Evolutionary conservation across 352 stramenopile species (phyloP).

Genomic region (Globisporangium cystogenes): DNA sequence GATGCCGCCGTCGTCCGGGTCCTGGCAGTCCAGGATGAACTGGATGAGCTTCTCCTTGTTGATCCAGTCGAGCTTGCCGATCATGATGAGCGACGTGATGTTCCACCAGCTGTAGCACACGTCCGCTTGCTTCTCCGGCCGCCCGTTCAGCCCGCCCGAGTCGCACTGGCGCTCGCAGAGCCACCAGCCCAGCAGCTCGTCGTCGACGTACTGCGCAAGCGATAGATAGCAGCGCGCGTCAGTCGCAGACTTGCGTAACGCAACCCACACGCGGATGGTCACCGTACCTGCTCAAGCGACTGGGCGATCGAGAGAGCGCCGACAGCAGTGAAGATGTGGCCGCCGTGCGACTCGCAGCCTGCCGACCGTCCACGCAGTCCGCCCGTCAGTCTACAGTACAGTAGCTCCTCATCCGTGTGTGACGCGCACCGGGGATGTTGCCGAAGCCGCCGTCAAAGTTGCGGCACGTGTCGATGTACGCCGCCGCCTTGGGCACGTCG

Average conservation of each 20-base stretch:
- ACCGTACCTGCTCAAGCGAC: constrained; percentile 35
- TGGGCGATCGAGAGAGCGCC: constrained; percentile 91
- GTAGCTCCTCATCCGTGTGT: too few relatives aligned
- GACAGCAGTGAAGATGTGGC: constrained; percentile 97
- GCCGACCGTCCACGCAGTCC: constrained; percentile 4
- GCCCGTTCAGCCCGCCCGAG: constrained; percentile 91
- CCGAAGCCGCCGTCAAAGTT: constrained; percentile 97
- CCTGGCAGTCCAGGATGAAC: constrained; percentile 95
- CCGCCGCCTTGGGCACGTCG: constrained; percentile 85
- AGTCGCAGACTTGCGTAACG: too few relatives aligned
- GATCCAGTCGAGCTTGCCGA: constrained; percentile 95
- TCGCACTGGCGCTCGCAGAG: constrained; percentile 98
- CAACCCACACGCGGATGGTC: too few relatives aligned
- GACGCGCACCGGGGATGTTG: constrained; percentile 57
- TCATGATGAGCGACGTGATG: constrained; percentile 95
- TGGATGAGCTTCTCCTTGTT: constrained; percentile 90
- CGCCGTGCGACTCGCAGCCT: constrained; percentile 97
- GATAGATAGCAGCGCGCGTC: too few relatives aligned
- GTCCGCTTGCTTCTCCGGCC: constrained; percentile 99
- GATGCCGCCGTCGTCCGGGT: constrained; percentile 97
- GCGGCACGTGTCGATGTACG: constrained; percentile 93
- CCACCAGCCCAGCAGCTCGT: constrained; percentile 95
- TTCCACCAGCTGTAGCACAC: constrained; percentile 99
- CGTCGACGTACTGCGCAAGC: constrained; percentile 70
- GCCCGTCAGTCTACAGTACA: too few relatives aligned